Evolutionary conservation across 345 rosid species (phyloP).

Genomic region (Aurinia saxatilis): DNA sequence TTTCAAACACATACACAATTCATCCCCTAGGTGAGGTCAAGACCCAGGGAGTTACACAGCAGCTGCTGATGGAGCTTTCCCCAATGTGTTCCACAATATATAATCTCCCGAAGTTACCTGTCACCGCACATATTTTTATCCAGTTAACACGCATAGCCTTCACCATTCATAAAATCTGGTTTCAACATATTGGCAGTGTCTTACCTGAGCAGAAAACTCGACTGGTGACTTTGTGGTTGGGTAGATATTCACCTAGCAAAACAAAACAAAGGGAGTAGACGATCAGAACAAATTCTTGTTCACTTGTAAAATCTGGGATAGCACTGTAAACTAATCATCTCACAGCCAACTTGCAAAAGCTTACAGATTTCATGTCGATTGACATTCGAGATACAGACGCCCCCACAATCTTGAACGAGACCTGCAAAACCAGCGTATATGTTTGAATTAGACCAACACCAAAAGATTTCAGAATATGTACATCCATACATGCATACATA

Average conservation of each 20-base stretch:
- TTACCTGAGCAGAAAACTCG: slow-evolving; percentile 77
- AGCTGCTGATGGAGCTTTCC: slow-evolving; percentile 73
- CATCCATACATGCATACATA: slow-evolving; percentile 1
- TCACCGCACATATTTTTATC: not conserved
- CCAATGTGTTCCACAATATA: slow-evolving; percentile 90
- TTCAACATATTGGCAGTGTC: not conserved
- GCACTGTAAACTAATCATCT: not conserved
- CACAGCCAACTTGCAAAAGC: slow-evolving; percentile 6
- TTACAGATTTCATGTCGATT: slow-evolving; percentile 82
- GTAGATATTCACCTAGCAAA: slow-evolving; percentile 68
- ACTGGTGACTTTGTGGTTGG: slow-evolving; percentile 82
- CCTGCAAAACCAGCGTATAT: slow-evolving; percentile 33
- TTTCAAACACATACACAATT: not conserved
- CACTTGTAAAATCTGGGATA: not conserved
- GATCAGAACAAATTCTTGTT: not conserved
- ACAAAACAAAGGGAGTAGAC: not conserved
- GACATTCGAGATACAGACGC: slow-evolving; percentile 78
- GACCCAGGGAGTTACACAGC: slow-evolving; percentile 1
- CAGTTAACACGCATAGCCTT: not conserved
- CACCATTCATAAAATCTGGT: not conserved
- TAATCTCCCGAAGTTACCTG: slow-evolving; percentile 87
- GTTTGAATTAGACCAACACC: not conserved
- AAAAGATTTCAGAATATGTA: not conserved
- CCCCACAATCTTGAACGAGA: slow-evolving; percentile 74
- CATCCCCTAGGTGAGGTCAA: not conserved